phyloP scores from a whole-genome alignment of 495 filamentous ascomycete species.

The Aspergillus baeticus region DNA sequence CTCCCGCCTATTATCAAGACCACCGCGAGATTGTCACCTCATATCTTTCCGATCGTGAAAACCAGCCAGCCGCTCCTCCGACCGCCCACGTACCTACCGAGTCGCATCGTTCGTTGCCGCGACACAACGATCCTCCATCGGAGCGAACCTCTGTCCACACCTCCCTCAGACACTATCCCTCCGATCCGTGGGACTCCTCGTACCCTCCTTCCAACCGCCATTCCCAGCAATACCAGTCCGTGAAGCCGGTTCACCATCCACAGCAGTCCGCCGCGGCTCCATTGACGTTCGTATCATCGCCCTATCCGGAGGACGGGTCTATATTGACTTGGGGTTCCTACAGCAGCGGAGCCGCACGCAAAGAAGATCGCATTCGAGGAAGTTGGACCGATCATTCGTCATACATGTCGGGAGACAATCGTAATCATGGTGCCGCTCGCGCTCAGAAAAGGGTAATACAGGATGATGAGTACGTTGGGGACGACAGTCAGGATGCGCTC shows the following conservation, averaged over 20 bases:
- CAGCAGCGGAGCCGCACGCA: slow-evolving; percentile 28
- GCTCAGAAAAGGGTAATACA: slow-evolving; percentile 29
- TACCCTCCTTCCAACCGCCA: slow-evolving; percentile 12
- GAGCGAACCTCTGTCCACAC: slow-evolving; percentile 11
- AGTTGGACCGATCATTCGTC: slow-evolving; percentile 43
- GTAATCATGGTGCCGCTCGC: slow-evolving; percentile 25
- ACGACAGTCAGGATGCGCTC: slow-evolving; percentile 36
- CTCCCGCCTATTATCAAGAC: slow-evolving; percentile 38
- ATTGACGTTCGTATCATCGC: slow-evolving; percentile 22
- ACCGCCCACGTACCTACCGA: slow-evolving; percentile 24
- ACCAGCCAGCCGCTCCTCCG: slow-evolving; percentile 19
- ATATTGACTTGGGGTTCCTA: slow-evolving; percentile 27
- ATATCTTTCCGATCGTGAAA: slow-evolving; percentile 22
- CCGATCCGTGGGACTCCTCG: slow-evolving; percentile 18
- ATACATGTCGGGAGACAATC: slow-evolving; percentile 39
- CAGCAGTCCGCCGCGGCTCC: slow-evolving; percentile 13
- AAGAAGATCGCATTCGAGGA: slow-evolving; percentile 34
- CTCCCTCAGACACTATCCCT: slow-evolving; percentile 4
- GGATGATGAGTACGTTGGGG: slow-evolving; percentile 23
- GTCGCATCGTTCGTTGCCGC: slow-evolving; percentile 5
- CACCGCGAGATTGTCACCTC: slow-evolving; percentile 25
- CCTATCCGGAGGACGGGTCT: slow-evolving; percentile 23
- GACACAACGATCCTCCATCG: slow-evolving; percentile 8
- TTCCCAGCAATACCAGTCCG: slow-evolving; percentile 8
- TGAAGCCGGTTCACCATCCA: slow-evolving; percentile 13